Base-by-base conservation (phyloP, 495 filamentous ascomycete species). In the Cenococcum geophilum region DNA sequence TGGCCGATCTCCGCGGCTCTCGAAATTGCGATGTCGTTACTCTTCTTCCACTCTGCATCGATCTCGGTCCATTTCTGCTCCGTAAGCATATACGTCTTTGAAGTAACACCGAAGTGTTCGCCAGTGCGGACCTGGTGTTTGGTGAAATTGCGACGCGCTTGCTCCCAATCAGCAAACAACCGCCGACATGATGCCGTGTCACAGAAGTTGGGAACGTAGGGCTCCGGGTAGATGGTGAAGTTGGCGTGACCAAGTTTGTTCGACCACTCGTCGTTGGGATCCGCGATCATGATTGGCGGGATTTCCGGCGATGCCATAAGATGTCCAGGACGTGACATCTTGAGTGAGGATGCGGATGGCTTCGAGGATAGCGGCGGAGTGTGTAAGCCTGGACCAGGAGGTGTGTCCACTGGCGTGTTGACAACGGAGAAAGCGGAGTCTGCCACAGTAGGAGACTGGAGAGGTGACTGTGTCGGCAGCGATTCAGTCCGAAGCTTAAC, bases 171-270 rank as follows among this genome's bases (percentile, higher is more conserved):
- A 16, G 80, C 76, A 22, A 88, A 85, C 55, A 97, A 75, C 60
- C 81, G 76, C 16, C 82, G 82, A 61, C 89, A 86, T 10, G 83
- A 78, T 9, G 80, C 77, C 0, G 87, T 63, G 57, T 84, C 79
- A 61, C 76, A 83, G 0, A 66, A 66, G 32, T 86, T 79, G 0
- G 89, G 88, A 11, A 79, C 65, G 66, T 97, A 95, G 0, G 91
- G 91, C 68, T 84, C 85, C 1, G 91, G 91, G 16, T 84, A 76
- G 62, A 97, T 93, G 67, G 82, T 91, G 74, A 92, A 97, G 70
- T 97, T 95, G 48, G 91, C 90, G 70, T 97, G 91, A 14, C 91
- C 91, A 3, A 97, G 82, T 59, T 83, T 84, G 66, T 83, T 80
- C 5, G 89, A 84, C 91, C 91, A 96, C 59, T 83, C 79, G 71